Conservation (phyloP, 257 asterid species). For the Penstemon eatonii region DNA sequence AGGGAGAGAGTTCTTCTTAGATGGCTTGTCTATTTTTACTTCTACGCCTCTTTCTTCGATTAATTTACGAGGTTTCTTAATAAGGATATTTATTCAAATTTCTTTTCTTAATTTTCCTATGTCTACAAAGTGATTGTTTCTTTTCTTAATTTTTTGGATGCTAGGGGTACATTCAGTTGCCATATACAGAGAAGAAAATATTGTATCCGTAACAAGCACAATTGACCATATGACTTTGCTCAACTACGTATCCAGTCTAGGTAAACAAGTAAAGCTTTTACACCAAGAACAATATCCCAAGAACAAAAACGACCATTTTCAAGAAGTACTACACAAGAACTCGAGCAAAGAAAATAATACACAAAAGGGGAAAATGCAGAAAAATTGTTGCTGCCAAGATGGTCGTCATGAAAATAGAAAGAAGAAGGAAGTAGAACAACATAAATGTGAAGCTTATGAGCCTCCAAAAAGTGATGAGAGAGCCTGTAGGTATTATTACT, state of each 20-base stretch:
- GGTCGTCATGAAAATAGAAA: constrained; percentile 10
- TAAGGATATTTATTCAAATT: neutral
- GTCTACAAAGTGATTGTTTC: no score
- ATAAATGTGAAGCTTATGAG: constrained; percentile 34
- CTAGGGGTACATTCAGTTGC: constrained; percentile 31
- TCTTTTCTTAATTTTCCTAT: neutral
- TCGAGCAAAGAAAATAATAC: neutral
- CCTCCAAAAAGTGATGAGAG: constrained; percentile 10
- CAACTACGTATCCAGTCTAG: constrained; percentile 23
- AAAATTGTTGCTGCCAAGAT: constrained; percentile 22
- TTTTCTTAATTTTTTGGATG: neutral
- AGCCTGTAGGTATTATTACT: constrained; percentile 26
- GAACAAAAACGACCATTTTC: neutral
- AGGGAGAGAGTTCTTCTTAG: no score
- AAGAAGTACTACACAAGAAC: neutral
- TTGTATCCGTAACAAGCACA: constrained; percentile 28
- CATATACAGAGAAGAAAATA: constrained; percentile 22
- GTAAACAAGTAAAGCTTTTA: constrained; percentile 28
- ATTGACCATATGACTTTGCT: constrained; percentile 25
- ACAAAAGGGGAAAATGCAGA: constrained; percentile 7
- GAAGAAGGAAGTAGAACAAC: constrained; percentile 27
- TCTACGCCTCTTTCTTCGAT: neutral
- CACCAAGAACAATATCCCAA: constrained; percentile 1
- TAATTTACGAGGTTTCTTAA: neutral
- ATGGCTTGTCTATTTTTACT: no score